These are phyloP conservation scores for Ophiostoma sp. DNA, from an alignment of 2,329 filamentous ascomycete species.

Conservation along the genomic window DNA sequence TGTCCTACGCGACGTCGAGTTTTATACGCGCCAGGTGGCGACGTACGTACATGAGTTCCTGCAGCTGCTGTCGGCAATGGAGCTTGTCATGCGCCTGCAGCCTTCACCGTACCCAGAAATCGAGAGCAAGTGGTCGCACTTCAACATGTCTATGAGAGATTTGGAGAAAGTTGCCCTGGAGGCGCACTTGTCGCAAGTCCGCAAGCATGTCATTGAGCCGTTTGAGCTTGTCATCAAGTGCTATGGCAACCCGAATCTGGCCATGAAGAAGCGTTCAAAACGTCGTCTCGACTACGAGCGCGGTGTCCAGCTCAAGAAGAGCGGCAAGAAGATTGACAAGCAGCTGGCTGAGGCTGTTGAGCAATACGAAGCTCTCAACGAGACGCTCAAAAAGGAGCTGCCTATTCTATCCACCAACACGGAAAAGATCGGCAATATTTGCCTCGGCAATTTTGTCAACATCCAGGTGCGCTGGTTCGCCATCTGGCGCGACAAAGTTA, in stretches of 20 bases:
- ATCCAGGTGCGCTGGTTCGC: conserved; percentile 79
- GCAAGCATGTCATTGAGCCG: conserved; percentile 75
- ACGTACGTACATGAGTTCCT: conserved; percentile 77
- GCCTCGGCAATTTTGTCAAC: conserved; percentile 75
- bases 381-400: conserved; percentile 86
- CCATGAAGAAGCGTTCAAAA: conserved; percentile 93
- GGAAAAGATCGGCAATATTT: conserved; percentile 76
- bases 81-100: conserved; percentile 68
- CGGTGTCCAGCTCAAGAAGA: conserved; percentile 68
- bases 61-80: conserved; percentile 73
- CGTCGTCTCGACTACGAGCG: conserved; percentile 84
- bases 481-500: conserved; percentile 79
- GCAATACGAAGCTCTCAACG: conserved; percentile 85
- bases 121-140: conserved; percentile 90
- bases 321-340: conserved; percentile 80
- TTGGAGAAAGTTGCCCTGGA: conserved; percentile 77
- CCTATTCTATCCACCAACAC: conserved; percentile 78
- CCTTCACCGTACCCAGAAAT: conserved; percentile 74
- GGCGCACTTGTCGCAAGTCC: conserved; percentile 61
- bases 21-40: conserved; percentile 76
- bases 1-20: conserved; percentile 88
- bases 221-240: conserved; percentile 39
- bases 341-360: conserved; percentile 79
- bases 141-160: conserved; percentile 81
- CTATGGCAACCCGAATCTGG: conserved; percentile 76